Evolutionary conservation across 768 basidiomycete genomes (phyloP).

Genomic region (Gloeostereum incarnatum): DNA sequence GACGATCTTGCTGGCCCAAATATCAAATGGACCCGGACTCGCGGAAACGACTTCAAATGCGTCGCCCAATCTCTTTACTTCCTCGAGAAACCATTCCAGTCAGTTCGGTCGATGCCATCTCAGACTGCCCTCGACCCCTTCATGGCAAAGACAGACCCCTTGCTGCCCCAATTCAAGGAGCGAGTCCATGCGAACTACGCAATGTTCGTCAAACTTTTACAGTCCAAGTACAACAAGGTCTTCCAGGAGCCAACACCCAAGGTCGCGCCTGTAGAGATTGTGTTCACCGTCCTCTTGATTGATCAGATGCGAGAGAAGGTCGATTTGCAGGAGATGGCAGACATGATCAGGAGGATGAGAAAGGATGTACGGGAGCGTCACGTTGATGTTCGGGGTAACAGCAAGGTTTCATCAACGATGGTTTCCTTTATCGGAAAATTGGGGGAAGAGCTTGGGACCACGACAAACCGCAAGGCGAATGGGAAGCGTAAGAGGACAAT

Average conservation of each 20-base stretch:
- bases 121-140: slow-evolving; percentile 43
- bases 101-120: slow-evolving; percentile 18
- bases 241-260: slow-evolving; percentile 30
- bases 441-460: too few relatives aligned
- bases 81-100: slow-evolving; percentile 29
- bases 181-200: slow-evolving; percentile 32
- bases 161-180: slow-evolving; percentile 17
- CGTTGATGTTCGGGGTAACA: too few relatives aligned
- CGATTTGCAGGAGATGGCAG: slow-evolving; percentile 27
- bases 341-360: slow-evolving; percentile 43
- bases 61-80: slow-evolving; percentile 43
- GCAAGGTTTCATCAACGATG: too few relatives aligned
- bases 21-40: slow-evolving; percentile 25
- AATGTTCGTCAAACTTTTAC: slow-evolving; percentile 33
- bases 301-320: slow-evolving; percentile 33
- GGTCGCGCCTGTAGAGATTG: slow-evolving; percentile 63
- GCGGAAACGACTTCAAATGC: slow-evolving; percentile 52
- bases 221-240: slow-evolving; percentile 20
- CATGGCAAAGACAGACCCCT: slow-evolving; percentile 19
- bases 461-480: too few relatives aligned
- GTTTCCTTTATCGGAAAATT: too few relatives aligned
- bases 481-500: too few relatives aligned
- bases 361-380: slow-evolving; percentile 41
- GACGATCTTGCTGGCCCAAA: slow-evolving; percentile 16
- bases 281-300: slow-evolving; percentile 46